A percentile compares a stretch with the other conserved stretches of the same genome.
These are phyloP conservation scores for Rehmannia glutinosa DNA, from an alignment of 257 asterid genomes.

Conservation along the genomic window DNA sequence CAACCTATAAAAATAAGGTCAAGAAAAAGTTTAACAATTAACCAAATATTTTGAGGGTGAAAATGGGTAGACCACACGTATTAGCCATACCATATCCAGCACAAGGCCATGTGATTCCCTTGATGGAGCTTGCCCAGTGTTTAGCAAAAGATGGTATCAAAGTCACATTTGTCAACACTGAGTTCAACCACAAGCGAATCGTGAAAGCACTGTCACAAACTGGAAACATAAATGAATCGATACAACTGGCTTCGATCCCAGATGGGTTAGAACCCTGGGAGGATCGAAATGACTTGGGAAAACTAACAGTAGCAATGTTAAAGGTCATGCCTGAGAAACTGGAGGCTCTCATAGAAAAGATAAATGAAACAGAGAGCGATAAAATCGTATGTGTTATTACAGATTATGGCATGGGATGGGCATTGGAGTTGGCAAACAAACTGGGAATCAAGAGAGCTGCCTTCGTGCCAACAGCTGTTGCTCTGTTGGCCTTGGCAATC, in stretches of 20 bases:
- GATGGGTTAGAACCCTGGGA: constrained; percentile 61
- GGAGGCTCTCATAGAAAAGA: constrained; percentile 38
- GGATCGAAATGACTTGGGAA: constrained; percentile 45
- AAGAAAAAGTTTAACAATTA: no score
- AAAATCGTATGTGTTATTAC: constrained; percentile 38
- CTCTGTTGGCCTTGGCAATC: constrained; percentile 23
- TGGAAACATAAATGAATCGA: no score
- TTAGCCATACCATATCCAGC: constrained; percentile 63
- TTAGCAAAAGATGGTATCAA: constrained; percentile 37
- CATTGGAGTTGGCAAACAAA: no score
- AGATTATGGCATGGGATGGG: constrained; percentile 51
- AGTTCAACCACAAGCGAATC: constrained; percentile 48
- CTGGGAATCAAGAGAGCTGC: no score
- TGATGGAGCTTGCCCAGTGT: constrained; percentile 51
- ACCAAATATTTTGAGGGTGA: no score
- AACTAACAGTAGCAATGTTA: constrained; percentile 19
- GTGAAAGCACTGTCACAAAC: constrained; percentile 32
- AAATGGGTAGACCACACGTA: constrained; percentile 57
- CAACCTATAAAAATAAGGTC: no score
- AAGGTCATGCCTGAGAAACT: constrained; percentile 43
- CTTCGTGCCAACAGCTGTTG: constrained; percentile 41
- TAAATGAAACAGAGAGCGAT: constrained; percentile 20
- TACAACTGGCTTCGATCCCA: constrained; percentile 44
- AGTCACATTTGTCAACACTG: constrained; percentile 53
- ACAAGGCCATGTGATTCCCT: constrained; percentile 74